Evolutionary conservation across 352 stramenopile genomes (phyloP).

Genomic region (Globisporangium carolinianum): DNA sequence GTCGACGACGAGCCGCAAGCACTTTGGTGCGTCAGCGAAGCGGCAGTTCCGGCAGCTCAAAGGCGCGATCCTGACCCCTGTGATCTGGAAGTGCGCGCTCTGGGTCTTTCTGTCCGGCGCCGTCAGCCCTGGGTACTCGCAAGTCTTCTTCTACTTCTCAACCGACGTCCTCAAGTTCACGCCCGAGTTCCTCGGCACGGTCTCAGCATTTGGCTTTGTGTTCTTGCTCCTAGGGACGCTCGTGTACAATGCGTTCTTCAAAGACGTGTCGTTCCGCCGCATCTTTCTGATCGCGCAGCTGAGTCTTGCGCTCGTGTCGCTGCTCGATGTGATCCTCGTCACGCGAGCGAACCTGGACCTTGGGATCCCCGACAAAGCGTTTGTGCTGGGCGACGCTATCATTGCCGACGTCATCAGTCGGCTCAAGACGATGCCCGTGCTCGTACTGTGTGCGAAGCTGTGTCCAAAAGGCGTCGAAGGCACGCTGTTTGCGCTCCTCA

Average conservation of each 20-base stretch:
- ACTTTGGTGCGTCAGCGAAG: slow-evolving; percentile 48
- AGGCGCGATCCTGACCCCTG: slow-evolving; percentile 73
- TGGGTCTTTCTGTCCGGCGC: slow-evolving; percentile 95
- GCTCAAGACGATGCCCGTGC: slow-evolving; percentile 89
- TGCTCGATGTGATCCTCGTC: slow-evolving; percentile 86
- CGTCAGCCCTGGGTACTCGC: slow-evolving; percentile 90
- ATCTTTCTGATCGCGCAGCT: slow-evolving; percentile 90
- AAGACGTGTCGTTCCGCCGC: slow-evolving; percentile 88
- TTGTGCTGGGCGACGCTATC: slow-evolving; percentile 94
- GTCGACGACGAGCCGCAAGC: slow-evolving; percentile 26
- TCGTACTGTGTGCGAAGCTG: slow-evolving; percentile 92
- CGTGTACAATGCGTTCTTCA: slow-evolving; percentile 84
- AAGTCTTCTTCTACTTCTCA: slow-evolving; percentile 95
- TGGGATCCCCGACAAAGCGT: slow-evolving; percentile 93
- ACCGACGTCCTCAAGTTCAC: slow-evolving; percentile 93
- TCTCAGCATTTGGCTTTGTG: slow-evolving; percentile 69
- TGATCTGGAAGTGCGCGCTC: slow-evolving; percentile 94
- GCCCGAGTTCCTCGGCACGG: slow-evolving; percentile 92
- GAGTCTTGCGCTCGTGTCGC: slow-evolving; percentile 56
- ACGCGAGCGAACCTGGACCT: slow-evolving; percentile 88
- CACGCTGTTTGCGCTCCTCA: slow-evolving; percentile 95
- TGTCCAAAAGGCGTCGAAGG: slow-evolving; percentile 94
- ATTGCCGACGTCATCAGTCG: slow-evolving; percentile 79
- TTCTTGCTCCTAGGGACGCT: slow-evolving; percentile 78
- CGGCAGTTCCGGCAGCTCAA: slow-evolving; percentile 59